These are phyloP conservation scores for Curvularia sp. DNA, from an alignment of 2,329 filamentous ascomycete genomes.

Conservation along the genomic window DNA sequence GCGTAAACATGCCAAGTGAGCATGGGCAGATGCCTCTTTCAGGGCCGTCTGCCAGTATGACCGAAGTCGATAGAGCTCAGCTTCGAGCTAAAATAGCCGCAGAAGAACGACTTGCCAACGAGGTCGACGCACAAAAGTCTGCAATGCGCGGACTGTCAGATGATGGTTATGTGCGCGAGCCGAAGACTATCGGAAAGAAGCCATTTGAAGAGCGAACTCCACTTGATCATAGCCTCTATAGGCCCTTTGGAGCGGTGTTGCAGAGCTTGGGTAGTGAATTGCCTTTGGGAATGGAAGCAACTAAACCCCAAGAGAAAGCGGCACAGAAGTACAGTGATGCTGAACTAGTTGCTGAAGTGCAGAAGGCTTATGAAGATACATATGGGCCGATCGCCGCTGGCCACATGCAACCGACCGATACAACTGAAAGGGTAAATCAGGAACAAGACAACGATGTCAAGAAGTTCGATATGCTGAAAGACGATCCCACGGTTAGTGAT, in stretches of 20 bases:
- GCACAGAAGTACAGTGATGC: slow-evolving; percentile 27
- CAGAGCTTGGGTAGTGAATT: slow-evolving; percentile 34
- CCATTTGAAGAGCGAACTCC: slow-evolving; percentile 33
- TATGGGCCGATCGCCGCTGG: slow-evolving; percentile 36
- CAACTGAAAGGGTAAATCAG: slow-evolving; percentile 2
- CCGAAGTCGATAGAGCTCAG: slow-evolving; percentile 12
- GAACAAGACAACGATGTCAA: slow-evolving; percentile 4
- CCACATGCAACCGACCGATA: slow-evolving; percentile 28
- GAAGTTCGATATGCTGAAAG: slow-evolving; percentile 25
- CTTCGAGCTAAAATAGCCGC: slow-evolving; percentile 26
- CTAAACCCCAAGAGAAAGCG: slow-evolving; percentile 16
- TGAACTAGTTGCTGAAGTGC: slow-evolving; percentile 35
- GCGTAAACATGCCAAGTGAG: neutral
- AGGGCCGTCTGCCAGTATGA: slow-evolving; percentile 1
- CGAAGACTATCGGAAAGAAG: slow-evolving; percentile 22
- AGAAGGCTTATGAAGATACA: slow-evolving; percentile 37
- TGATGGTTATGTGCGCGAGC: slow-evolving; percentile 33
- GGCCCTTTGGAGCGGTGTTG: slow-evolving; percentile 40
- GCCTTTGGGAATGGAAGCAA: slow-evolving; percentile 12
- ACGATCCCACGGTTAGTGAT: slow-evolving; percentile 12
- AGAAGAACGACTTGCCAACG: slow-evolving; percentile 34
- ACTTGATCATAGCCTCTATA: slow-evolving; percentile 42
- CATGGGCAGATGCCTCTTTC: neutral
- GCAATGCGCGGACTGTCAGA: slow-evolving; percentile 43
- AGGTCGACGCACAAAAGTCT: slow-evolving; percentile 37